Base-by-base conservation (phyloP, 169 alveolate genomes). In the Blepharisma undulans region DNA sequence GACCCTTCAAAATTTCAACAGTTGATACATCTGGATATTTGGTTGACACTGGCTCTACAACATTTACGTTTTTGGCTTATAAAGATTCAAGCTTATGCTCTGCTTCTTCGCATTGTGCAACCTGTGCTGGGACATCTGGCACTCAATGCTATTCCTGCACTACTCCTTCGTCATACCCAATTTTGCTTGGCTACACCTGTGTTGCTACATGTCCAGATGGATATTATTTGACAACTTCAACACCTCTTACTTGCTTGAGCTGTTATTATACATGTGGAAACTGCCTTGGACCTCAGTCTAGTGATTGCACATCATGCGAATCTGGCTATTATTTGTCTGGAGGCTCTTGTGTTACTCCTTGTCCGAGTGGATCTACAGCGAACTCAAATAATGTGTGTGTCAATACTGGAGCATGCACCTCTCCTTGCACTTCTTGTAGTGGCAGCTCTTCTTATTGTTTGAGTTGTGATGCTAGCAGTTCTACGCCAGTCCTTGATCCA, bases 61-160 rank as follows among this genome's bases (percentile, higher is more conserved):
- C n/a, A n/a, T n/a, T n/a, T n/a, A n/a, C n/a, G n/a, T n/a, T n/a
- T n/a, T n/a, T n/a, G n/a, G n/a, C n/a, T n/a, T n/a, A n/a, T n/a
- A n/a, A n/a, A n/a, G n/a, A n/a, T n/a, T n/a, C n/a, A n/a, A n/a
- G n/a, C n/a, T n/a, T n/a, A n/a, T n/a, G n/a, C n/a, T n/a, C n/a
- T n/a, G n/a, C n/a, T n/a, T n/a, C n/a, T n/a, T n/a, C n/a, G n/a
- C n/a, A n/a, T n/a, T n/a, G n/a, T n/a, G n/a, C n/a, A n/a, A n/a
- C n/a, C n/a, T 84, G 90, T 27, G n/a, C 22, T n/a, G 14, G 60
- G 60, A 48, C 84, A n/a, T 16, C 90, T 18, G 90, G 90, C 33
- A 8, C 29, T 19, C 19, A 14, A 10, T 84, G 90, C 84, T 84
- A 27, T 14, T 18, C 16, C 14, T 84, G 90, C 33, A 12, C 18